These are phyloP conservation scores for Floccularia luteovirens DNA, from an alignment of 768 basidiomycete genomes.

Conservation along the genomic window DNA sequence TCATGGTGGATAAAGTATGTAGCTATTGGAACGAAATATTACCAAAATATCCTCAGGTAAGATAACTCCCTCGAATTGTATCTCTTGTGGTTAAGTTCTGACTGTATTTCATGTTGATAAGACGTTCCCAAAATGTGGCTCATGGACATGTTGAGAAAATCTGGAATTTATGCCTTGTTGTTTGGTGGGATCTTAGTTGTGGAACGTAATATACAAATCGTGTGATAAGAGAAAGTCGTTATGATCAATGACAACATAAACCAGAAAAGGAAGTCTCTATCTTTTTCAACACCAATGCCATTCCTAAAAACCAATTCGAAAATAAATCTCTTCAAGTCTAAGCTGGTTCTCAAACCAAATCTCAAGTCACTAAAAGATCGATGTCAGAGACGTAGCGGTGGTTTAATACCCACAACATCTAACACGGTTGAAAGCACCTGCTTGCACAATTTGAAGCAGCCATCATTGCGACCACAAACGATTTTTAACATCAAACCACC, in stretches of 20 bases:
- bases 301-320: too few relatives aligned
- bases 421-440: background rate
- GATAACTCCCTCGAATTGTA: background rate
- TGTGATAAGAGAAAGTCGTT: too few relatives aligned
- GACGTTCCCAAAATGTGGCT: slow-evolving; percentile 19
- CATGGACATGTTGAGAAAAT: slow-evolving; percentile 19
- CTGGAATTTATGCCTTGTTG: too few relatives aligned
- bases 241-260: too few relatives aligned
- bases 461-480: background rate
- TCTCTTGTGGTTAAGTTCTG: background rate
- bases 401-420: background rate
- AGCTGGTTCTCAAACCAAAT: too few relatives aligned
- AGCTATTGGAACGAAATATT: slow-evolving; percentile 21
- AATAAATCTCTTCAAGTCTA: too few relatives aligned
- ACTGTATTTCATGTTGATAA: slow-evolving; percentile 4
- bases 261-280: too few relatives aligned
- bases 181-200: too few relatives aligned
- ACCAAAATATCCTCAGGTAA: slow-evolving; percentile 20
- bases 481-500: background rate
- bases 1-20: slow-evolving; percentile 16
- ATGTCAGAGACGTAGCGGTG: too few relatives aligned
- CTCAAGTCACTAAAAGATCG: too few relatives aligned
- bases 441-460: background rate
- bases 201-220: too few relatives aligned
- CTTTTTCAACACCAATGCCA: too few relatives aligned